A percentile compares a stretch with the other conserved stretches of the same genome.
Evolutionary conservation across 2,329 filamentous ascomycete species (phyloP).

Genomic region (Alternaria novae-zelandiae): DNA sequence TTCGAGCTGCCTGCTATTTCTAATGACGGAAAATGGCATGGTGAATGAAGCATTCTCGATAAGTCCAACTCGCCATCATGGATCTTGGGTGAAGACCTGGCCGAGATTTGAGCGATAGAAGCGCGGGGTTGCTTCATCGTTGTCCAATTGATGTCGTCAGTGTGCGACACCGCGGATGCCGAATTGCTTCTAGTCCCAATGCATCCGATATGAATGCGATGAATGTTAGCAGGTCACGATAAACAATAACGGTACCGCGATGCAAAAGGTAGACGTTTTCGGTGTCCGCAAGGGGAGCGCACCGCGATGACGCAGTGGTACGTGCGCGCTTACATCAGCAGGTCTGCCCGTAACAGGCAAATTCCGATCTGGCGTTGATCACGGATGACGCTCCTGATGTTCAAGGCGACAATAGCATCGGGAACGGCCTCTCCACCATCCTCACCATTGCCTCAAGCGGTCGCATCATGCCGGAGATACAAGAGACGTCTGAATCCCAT

Average conservation of each 20-base stretch:
- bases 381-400: constrained; percentile 4
- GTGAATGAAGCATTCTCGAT: background rate
- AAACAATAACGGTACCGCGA: background rate
- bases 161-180: background rate
- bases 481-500: background rate
- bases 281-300: background rate
- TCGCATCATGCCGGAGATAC: background rate
- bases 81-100: background rate
- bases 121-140: background rate
- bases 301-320: background rate
- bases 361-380: background rate
- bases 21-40: background rate
- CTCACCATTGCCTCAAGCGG: no score
- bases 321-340: constrained; percentile 4
- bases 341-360: background rate
- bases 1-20: background rate
- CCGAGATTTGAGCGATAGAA: background rate
- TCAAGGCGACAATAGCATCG: constrained; percentile 1
- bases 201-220: background rate
- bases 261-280: background rate
- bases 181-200: background rate
- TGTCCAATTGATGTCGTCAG: background rate
- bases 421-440: background rate
- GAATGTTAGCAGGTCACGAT: background rate
- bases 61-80: background rate